Evolutionary conservation across 352 stramenopile species (phyloP), one percentile per base, ranked within the genome.

Genomic region (Pelagophyceae sp.): DNA sequence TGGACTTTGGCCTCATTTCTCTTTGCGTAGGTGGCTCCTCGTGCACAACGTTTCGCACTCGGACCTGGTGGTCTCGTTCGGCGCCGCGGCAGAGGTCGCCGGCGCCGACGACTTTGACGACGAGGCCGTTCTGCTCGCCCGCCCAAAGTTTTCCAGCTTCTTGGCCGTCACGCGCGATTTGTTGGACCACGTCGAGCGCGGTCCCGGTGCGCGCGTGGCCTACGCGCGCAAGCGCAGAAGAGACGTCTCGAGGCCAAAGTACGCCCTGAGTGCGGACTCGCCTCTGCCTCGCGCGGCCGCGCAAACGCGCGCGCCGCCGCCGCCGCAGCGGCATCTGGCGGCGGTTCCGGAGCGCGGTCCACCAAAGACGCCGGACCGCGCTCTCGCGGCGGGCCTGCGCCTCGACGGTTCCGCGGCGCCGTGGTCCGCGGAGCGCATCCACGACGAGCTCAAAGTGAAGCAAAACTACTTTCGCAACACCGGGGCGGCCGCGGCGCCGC

Each of bases 11-110:
- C n/a, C n/a, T n/a, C n/a, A n/a, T n/a, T n/a, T n/a, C n/a, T n/a
- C n/a, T n/a, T 54, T 54, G 11, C 45, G 23, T 23, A 76, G 15
- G 50, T 31, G 32, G 92, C 91, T 98, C 72, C 85, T 98, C 32
- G 91, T 98, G 78, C 93, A 98, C 87, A 98, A 98, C 85, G 93
- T 98, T 77, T 96, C 92, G 71, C 94, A 98, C 82, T 96, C 93
- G 70, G 94, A 98, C 84, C 81, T 98, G 27, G 87, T 98, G 29
- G 84, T 98, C n/a, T 82, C 85, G 35, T 79, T 86, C 35, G 83
- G 50, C 37, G 45, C 29, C 60, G 64, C 58, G 29, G 67, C 60
- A 1, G 76, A 38, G 0, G 75, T 79, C 45, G 80, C 72, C 32
- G 50, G 71, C 63, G 60, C 72, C 35, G 83, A 90, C 60, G 85